A percentile compares a stretch with the other conserved stretches of the same genome.
phyloP scores from a whole-genome alignment of 805 yeast genomes.

The Teunomyces stri region DNA sequence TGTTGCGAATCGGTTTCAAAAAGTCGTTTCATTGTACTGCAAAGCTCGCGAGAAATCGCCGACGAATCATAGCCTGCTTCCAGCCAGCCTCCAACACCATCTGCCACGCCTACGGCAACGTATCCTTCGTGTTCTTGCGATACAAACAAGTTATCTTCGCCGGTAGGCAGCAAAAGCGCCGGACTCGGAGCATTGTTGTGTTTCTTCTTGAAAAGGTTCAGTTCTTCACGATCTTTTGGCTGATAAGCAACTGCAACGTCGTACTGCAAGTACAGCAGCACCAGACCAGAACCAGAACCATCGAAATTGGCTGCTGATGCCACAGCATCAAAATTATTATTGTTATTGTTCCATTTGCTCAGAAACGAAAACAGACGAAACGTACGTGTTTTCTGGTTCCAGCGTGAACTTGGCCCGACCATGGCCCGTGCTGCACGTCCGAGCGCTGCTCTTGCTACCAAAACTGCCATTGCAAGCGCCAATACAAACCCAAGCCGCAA shows the following conservation, averaged over 20 bases:
- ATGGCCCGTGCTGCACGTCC: background rate
- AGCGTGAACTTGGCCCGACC: background rate
- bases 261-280: slow-evolving; percentile 30
- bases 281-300: slow-evolving; percentile 16
- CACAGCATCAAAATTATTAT: slow-evolving; percentile 14
- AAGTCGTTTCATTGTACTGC: slow-evolving; percentile 48
- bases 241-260: slow-evolving; percentile 68
- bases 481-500: background rate
- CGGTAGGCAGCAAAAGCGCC: slow-evolving; percentile 56
- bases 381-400: background rate
- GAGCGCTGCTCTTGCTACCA: slow-evolving; percentile 9
- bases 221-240: slow-evolving; percentile 64
- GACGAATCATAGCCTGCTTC: slow-evolving; percentile 88
- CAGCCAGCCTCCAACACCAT: slow-evolving; percentile 98
- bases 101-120: slow-evolving; percentile 78
- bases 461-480: slow-evolving; percentile 10
- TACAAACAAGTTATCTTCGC: slow-evolving; percentile 73
- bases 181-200: slow-evolving; percentile 25
- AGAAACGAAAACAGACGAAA: slow-evolving; percentile 17
- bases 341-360: slow-evolving; percentile 10
- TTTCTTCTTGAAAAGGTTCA: slow-evolving; percentile 37
- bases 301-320: slow-evolving; percentile 20
- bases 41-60: slow-evolving; percentile 79
- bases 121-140: slow-evolving; percentile 38
- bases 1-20: slow-evolving; percentile 25